A percentile compares a stretch with the other conserved stretches of the same genome.
Evolutionary conservation across 208 protist species (phyloP).

Genomic region (Crithidia thermophila): DNA sequence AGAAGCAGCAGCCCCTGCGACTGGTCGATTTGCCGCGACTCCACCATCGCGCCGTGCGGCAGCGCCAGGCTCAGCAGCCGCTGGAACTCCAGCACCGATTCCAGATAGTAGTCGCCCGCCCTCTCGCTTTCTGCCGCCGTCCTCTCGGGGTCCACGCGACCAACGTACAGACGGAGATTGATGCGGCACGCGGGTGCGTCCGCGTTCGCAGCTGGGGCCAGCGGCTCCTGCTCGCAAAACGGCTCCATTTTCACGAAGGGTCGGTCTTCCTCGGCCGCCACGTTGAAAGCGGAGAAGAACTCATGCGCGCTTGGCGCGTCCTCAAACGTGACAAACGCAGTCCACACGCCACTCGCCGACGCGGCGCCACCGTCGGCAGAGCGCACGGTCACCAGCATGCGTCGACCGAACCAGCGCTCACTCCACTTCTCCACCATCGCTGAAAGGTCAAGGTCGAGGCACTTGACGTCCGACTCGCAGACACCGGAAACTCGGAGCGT

Average conservation of each 20-base stretch:
- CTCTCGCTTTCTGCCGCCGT: too few relatives aligned
- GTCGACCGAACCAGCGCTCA: conserved; percentile 2
- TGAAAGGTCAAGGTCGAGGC: conserved; percentile 6
- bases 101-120: neutral
- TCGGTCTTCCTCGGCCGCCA: neutral
- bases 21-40: neutral
- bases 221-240: conserved; percentile 10
- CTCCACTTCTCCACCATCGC: conserved; percentile 13
- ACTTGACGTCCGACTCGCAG: neutral
- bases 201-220: neutral
- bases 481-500: conserved; percentile 6
- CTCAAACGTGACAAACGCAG: conserved; percentile 2
- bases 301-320: neutral
- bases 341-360: neutral
- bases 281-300: neutral
- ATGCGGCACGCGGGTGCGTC: neutral
- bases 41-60: neutral
- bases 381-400: conserved; percentile 2
- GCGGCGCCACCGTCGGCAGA: conserved; percentile 3
- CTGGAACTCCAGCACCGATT: neutral
- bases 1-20: neutral
- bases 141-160: neutral
- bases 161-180: conserved; percentile 1
- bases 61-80: neutral
- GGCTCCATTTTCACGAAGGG: conserved; percentile 4